Percentiles rank a stretch among this genome's conserved stretches.
phyloP scores from a whole-genome alignment of 2,329 filamentous ascomycete species.

The Colletotrichum chrysophilum region DNA sequence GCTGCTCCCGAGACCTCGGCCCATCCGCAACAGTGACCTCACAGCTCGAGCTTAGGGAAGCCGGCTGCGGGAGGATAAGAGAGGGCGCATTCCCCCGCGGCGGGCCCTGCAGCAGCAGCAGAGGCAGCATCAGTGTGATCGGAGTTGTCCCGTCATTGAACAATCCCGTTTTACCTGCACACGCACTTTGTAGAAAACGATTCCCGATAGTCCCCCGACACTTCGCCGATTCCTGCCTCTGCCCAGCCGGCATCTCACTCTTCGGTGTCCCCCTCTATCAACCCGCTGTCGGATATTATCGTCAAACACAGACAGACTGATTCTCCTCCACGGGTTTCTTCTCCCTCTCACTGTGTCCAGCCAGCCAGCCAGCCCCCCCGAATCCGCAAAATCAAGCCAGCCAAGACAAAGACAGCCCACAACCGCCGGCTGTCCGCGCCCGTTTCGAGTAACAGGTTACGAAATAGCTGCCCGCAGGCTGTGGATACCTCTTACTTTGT shows the following conservation, averaged over 20 bases:
- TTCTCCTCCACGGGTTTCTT: background rate
- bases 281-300: background rate
- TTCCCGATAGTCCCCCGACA: constrained; percentile 12
- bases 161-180: background rate
- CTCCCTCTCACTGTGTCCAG: background rate
- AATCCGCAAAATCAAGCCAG: background rate
- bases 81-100: constrained; percentile 1
- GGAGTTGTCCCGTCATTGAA: background rate
- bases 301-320: background rate
- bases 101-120: background rate
- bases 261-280: background rate
- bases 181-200: background rate
- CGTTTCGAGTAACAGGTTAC: constrained; percentile 14
- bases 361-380: background rate
- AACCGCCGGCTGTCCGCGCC: background rate
- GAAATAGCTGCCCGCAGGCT: constrained; percentile 4
- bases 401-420: background rate
- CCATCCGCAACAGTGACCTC: constrained; percentile 10
- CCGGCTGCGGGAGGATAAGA: constrained; percentile 10
- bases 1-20: constrained; percentile 6
- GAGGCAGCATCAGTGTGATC: background rate
- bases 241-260: background rate
- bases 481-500: background rate
- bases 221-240: background rate
- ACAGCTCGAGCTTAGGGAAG: background rate